Conservation (phyloP, 1,284 basidiomycete species). For the Ceratorhiza oryzae-sativae region DNA sequence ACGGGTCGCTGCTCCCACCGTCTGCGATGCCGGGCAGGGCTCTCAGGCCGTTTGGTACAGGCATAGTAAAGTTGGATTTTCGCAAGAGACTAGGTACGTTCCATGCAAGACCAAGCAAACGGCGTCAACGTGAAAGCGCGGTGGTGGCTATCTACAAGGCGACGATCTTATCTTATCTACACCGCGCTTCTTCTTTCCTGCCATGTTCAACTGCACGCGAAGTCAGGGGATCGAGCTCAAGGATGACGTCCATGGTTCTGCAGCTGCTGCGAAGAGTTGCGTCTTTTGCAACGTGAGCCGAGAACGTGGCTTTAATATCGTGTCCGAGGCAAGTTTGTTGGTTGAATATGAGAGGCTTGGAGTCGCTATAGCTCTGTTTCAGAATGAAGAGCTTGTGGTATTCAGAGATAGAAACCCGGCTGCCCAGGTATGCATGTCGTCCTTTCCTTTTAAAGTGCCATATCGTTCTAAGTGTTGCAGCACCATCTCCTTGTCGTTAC, state of each 20-base stretch:
- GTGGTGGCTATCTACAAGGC: conserved; percentile 8
- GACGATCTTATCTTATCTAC: not conserved
- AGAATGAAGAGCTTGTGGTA: conserved; percentile 53
- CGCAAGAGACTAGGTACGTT: not conserved
- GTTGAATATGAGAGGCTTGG: not conserved
- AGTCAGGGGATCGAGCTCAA: conserved; percentile 12
- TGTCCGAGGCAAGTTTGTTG: conserved; percentile 63
- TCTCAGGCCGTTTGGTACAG: not conserved
- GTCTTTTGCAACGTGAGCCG: conserved; percentile 64
- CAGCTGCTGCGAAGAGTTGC: conserved; percentile 48
- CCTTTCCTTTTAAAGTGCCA: not conserved
- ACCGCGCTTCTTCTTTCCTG: not conserved
- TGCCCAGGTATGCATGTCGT: conserved; percentile 44
- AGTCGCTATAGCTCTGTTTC: not conserved
- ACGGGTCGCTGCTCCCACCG: conserved; percentile 18
- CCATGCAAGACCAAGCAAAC: not conserved
- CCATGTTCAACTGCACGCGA: conserved; percentile 24
- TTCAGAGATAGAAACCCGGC: conserved; percentile 55
- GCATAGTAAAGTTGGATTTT: not conserved
- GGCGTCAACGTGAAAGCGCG: not conserved
- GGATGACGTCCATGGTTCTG: conserved; percentile 6
- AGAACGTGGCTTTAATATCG: conserved; percentile 65
- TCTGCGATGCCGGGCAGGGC: not conserved
- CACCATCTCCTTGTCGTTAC: conserved; percentile 56
- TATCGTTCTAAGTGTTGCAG: not conserved